Percentiles rank a stretch among this genome's conserved stretches.
Conservation (phyloP, 1,284 basidiomycete species). For the Apiotrichum domesticum region DNA sequence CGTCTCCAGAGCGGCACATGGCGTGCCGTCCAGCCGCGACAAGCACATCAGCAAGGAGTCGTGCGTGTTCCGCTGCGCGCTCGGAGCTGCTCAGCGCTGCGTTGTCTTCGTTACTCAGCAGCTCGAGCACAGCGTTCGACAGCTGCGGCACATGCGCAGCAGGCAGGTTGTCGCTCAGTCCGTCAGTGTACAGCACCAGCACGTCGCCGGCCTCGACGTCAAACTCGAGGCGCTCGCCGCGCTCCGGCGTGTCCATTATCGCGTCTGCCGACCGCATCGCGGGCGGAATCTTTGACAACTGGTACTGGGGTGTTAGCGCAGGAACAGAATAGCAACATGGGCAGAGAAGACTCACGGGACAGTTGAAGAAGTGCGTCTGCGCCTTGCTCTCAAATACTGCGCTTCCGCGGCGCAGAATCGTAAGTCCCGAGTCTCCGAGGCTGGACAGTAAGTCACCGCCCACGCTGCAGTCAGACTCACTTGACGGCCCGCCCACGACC, state of each 20-base stretch:
- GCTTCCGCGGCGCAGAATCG: conserved; percentile 40
- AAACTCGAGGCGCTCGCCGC: conserved; percentile 36
- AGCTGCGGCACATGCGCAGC: conserved; percentile 43
- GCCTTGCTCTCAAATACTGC: conserved; percentile 31
- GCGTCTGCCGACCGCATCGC: conserved; percentile 16
- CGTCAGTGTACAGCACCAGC: conserved; percentile 51
- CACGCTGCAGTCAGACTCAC: conserved; percentile 23
- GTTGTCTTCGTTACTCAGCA: conserved; percentile 33
- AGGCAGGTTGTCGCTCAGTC: conserved; percentile 53
- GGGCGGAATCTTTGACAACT: conserved; percentile 37
- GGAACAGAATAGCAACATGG: conserved; percentile 4
- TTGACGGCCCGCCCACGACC: conserved; percentile 51
- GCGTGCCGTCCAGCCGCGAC: conserved; percentile 46
- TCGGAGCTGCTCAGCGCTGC: conserved; percentile 30
- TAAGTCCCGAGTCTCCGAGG: conserved; percentile 46
- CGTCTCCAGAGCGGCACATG: conserved; percentile 42
- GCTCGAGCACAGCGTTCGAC: conserved; percentile 21
- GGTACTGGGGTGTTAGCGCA: conserved; percentile 12
- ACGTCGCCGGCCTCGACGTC: conserved; percentile 43
- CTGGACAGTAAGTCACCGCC: conserved; percentile 13
- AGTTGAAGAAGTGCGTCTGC: conserved; percentile 49
- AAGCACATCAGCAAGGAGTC: conserved; percentile 47
- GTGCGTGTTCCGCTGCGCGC: conserved; percentile 34
- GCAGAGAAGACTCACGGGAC: conserved; percentile 34
- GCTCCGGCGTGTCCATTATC: conserved; percentile 29